These are phyloP conservation scores for Sophora flavescens DNA, from an alignment of 306 rosid genomes.

Conservation along the genomic window DNA sequence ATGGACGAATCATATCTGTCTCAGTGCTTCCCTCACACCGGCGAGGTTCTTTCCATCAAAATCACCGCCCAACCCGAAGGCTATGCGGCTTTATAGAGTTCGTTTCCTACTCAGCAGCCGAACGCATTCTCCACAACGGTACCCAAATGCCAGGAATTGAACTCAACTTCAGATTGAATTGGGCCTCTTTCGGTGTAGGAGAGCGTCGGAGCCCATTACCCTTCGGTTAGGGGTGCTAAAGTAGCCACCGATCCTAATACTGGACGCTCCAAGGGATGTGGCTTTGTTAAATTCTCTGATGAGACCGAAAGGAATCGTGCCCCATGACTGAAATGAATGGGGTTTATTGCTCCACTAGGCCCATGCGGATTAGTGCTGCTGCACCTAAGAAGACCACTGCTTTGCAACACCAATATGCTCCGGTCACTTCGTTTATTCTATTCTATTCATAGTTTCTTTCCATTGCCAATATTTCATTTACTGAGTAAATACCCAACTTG, in stretches of 20 bases:
- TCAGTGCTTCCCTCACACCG: conserved; percentile 82
- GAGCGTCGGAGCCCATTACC: conserved; percentile 69
- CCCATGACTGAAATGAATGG: conserved; percentile 96
- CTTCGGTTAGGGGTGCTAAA: conserved; percentile 91
- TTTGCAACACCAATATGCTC: conserved; percentile 69
- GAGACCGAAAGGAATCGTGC: conserved; percentile 87
- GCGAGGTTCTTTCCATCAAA: conserved; percentile 88
- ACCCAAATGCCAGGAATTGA: conserved; percentile 91
- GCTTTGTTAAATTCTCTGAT: conserved; percentile 89
- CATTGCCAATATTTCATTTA: no score
- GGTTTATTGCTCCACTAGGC: conserved; percentile 85
- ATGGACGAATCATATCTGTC: conserved; percentile 81
- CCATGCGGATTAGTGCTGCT: conserved; percentile 94
- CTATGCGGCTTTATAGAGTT: conserved; percentile 90
- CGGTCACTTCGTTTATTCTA: conserved; percentile 45
- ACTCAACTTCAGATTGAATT: conserved; percentile 78
- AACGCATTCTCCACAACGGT: conserved; percentile 84
- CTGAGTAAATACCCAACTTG: no score
- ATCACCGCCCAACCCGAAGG: conserved; percentile 92
- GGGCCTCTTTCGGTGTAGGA: conserved; percentile 94
- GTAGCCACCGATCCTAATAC: conserved; percentile 91
- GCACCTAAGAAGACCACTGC: conserved; percentile 79
- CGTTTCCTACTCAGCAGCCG: conserved; percentile 87
- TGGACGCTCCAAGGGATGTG: conserved; percentile 88
- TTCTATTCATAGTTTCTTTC: not conserved